phyloP scores from a whole-genome alignment of 1,284 basidiomycete genomes.

The Polyporus tsugae region DNA sequence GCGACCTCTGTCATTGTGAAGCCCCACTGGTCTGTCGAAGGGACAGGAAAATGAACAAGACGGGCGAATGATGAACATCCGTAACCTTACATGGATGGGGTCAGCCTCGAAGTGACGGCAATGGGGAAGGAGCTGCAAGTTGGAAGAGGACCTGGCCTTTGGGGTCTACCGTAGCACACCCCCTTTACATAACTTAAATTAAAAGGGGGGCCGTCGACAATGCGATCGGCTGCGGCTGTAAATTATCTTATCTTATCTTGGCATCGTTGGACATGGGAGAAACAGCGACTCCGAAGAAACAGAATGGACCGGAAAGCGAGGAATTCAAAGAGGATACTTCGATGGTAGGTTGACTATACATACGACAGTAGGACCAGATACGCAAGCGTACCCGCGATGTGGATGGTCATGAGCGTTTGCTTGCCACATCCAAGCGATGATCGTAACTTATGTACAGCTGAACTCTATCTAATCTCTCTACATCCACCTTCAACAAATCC shows the following conservation, averaged over 20 bases:
- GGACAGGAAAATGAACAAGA: neutral
- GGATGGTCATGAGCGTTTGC: neutral
- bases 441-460: neutral
- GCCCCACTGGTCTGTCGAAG: neutral
- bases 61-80: neutral
- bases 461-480: slow-evolving; percentile 7
- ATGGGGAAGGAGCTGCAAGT: neutral
- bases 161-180: slow-evolving; percentile 1
- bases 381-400: neutral
- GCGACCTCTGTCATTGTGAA: slow-evolving; percentile 22
- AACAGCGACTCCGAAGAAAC: neutral
- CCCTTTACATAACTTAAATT: slow-evolving; percentile 1
- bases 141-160: too few species aligned
- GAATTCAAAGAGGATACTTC: neutral
- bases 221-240: neutral
- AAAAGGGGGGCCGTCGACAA: neutral
- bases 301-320: neutral
- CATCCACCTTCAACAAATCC: neutral
- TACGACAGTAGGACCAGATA: too few species aligned
- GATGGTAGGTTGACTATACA: too few species aligned
- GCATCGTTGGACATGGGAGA: neutral
- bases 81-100: neutral
- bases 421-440: neutral
- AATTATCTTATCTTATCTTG: slow-evolving; percentile 3
- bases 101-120: neutral